Evolutionary conservation across 164 flowering plant species (phyloP), one percentile per base, ranked within the genome.

Genomic region (Brasenia schreberi): DNA sequence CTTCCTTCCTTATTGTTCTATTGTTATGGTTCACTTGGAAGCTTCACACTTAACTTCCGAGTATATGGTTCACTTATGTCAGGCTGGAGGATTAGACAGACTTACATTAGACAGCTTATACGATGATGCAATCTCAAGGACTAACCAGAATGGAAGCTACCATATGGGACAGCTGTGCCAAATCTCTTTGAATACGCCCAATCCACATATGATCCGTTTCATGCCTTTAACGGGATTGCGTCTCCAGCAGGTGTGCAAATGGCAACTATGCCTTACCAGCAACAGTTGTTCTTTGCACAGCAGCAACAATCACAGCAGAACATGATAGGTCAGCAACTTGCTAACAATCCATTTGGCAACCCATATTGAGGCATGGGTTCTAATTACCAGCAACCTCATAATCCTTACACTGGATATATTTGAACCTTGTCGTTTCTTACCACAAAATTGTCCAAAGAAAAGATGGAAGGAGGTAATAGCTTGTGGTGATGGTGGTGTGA

Each of bases 61-160:
- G 53, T 45, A 45, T 45, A 12, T 45, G 53, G 53, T 45, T 45
- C 53, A 7, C 53, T 7, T 45, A 6, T 45, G 53, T 45, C 76
- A 80, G 82, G 80, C 71, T 43, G 82, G 78, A 43, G 80, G 77
- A 10, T 59, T 82, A 44, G 82, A 80, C 73, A 78, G 69, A 67
- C 66, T 77, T 18, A 74, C 73, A 14, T 71, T 79, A 43, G 81
- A 80, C 66, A 79, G 81, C 75, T 66, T 82, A 62, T 79, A 82
- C 53, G 78, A 80, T 7, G 66, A 67, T 62, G 78, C 81, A 64
- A 43, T 73, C 56, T 62, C 69, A 14, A 67, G 68, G 19, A 9
- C 72, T 19, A 78, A 68, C 43, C 68, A 68, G 69, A 72, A 76
- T 43, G 76, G 63, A 45, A 64, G 69, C 64, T 69, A 68, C 44